These are phyloP conservation scores for Clathrospora elynae DNA, from an alignment of 2,329 filamentous ascomycete species.

Conservation along the genomic window DNA sequence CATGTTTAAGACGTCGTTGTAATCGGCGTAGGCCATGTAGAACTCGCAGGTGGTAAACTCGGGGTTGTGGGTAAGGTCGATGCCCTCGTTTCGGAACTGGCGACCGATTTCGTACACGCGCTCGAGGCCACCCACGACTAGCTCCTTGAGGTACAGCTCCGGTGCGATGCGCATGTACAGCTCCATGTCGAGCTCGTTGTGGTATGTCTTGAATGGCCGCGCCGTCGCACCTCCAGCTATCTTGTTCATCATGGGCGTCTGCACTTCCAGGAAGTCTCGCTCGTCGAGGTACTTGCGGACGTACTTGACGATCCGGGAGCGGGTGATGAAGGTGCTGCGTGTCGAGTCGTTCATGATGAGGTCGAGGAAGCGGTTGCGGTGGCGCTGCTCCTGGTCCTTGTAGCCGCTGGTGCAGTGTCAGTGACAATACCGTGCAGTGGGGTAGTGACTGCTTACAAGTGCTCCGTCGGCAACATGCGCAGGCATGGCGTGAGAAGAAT, in stretches of 20 bases:
- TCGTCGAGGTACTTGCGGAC: constrained; percentile 88
- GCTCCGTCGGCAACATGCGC: constrained; percentile 79
- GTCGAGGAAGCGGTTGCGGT: constrained; percentile 92
- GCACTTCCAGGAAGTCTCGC: constrained; percentile 87
- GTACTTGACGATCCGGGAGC: constrained; percentile 85
- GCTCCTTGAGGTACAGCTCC: constrained; percentile 95
- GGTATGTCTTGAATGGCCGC: constrained; percentile 91
- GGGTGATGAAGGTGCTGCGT: constrained; percentile 80
- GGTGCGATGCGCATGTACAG: constrained; percentile 95
- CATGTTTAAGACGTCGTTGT: constrained; percentile 86
- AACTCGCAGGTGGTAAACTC: constrained; percentile 99
- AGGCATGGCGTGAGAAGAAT: constrained; percentile 87
- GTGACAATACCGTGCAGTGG: neutral
- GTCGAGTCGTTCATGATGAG: constrained; percentile 94
- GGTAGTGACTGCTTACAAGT: constrained; percentile 58
- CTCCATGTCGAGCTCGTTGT: constrained; percentile 94
- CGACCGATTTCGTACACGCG: constrained; percentile 94
- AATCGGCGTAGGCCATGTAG: constrained; percentile 72
- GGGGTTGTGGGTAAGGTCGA: constrained; percentile 93
- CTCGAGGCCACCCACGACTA: constrained; percentile 90
- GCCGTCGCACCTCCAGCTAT: constrained; percentile 96
- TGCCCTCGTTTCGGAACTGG: constrained; percentile 92
- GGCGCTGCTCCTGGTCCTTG: constrained; percentile 92
- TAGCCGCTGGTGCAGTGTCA: constrained; percentile 69
- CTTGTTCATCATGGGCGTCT: constrained; percentile 94